A percentile compares a stretch with the other conserved stretches of the same genome.
Conservation (phyloP, 108 stramenopile species). For the Schizochytrium sp. region DNA sequence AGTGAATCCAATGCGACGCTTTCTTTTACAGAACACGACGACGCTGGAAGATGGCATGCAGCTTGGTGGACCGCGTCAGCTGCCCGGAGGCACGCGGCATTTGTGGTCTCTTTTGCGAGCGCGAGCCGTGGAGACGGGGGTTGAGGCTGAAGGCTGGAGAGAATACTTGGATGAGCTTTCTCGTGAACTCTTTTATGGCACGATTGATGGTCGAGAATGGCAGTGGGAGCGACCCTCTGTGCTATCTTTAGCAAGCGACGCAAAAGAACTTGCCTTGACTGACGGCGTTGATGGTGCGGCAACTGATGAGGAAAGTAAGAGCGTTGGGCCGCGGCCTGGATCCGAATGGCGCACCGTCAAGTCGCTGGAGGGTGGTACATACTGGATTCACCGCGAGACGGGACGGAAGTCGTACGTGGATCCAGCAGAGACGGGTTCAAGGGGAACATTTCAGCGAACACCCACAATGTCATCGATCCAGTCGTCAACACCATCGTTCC, state of each 20-base stretch:
- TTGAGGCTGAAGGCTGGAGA: not conserved
- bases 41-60: not conserved
- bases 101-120: not conserved
- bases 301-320: too few species aligned
- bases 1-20: not conserved
- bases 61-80: not conserved
- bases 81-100: not conserved
- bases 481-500: not conserved
- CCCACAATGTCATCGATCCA: not conserved
- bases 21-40: constrained; percentile 1
- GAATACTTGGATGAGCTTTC: not conserved
- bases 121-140: not conserved
- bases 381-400: not conserved
- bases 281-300: too few species aligned
- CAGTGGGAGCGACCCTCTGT: not conserved
- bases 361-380: not conserved
- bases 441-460: not conserved
- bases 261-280: too few species aligned
- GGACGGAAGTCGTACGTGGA: not conserved
- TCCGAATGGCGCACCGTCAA: not conserved
- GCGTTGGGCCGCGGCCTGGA: not conserved
- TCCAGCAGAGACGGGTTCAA: not conserved
- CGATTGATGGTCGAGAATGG: not conserved
- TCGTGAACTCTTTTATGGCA: not conserved
- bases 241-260: not conserved